Conservation (phyloP, 2,329 filamentous ascomycete species). For the Scytalidium lignicola region DNA sequence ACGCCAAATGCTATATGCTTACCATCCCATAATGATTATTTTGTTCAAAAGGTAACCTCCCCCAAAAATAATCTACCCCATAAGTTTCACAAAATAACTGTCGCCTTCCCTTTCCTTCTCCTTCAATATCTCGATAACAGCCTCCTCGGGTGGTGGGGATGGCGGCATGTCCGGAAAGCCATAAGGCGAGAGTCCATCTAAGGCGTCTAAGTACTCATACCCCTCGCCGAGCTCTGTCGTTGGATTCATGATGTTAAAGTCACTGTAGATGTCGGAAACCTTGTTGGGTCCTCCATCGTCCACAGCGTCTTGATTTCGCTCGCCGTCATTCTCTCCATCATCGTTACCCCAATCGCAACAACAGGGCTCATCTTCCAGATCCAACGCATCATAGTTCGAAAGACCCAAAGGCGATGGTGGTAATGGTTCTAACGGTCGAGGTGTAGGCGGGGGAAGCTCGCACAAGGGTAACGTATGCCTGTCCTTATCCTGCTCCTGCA, state of each 20-base stretch:
- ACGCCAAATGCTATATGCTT: too few species aligned
- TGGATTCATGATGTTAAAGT: slow-evolving; percentile 29
- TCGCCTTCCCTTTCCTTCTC: slow-evolving; percentile 22
- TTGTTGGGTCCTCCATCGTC: slow-evolving; percentile 1
- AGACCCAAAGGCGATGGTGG: slow-evolving; percentile 28
- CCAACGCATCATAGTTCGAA: slow-evolving; percentile 29
- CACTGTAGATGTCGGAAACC: slow-evolving; percentile 22
- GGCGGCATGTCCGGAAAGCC: slow-evolving; percentile 22
- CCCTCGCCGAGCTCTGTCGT: slow-evolving; percentile 18
- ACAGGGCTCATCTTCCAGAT: slow-evolving; percentile 25
- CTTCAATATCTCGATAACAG: slow-evolving; percentile 24
- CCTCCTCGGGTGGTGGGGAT: slow-evolving; percentile 19
- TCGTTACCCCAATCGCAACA: slow-evolving; percentile 3
- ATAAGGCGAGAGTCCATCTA: slow-evolving; percentile 25
- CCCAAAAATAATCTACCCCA: slow-evolving; percentile 19
- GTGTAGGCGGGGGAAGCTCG: slow-evolving; percentile 20
- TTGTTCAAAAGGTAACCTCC: too few species aligned
- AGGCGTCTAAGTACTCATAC: slow-evolving; percentile 27
- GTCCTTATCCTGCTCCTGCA: slow-evolving; percentile 17
- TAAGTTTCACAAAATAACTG: slow-evolving; percentile 18
- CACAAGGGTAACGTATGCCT: slow-evolving; percentile 17
- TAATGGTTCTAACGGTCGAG: slow-evolving; percentile 21
- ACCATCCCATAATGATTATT: too few species aligned
- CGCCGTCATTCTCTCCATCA: slow-evolving; percentile 12
- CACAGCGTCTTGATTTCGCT: background rate